phyloP scores from a whole-genome alignment of 352 stramenopile species.

The Stephanocyclus meneghinianus region DNA sequence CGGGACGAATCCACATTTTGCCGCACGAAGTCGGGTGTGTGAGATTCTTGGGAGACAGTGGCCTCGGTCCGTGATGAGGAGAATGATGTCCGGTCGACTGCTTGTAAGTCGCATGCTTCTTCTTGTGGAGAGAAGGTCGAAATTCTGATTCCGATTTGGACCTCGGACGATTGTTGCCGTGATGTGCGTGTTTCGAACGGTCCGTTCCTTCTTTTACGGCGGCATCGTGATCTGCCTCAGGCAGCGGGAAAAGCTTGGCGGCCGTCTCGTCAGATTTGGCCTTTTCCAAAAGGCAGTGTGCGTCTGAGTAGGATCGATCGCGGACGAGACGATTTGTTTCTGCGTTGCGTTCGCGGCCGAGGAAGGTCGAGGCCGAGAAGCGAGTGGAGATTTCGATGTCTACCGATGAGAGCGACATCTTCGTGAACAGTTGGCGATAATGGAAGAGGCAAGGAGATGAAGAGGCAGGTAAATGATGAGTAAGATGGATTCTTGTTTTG shows the following conservation, averaged over 20 bases:
- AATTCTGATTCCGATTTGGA: conserved; percentile 19
- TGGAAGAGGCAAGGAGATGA: background rate
- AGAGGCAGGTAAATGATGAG: background rate
- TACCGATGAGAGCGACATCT: conserved; percentile 5
- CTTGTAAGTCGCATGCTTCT: background rate
- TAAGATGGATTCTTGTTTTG: background rate
- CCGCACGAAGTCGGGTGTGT: background rate
- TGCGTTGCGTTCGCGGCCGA: background rate
- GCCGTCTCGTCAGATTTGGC: background rate
- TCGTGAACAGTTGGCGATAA: background rate
- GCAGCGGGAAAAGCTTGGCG: background rate
- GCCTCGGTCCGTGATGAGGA: conserved; percentile 9
- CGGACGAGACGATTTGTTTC: background rate
- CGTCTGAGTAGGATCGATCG: conserved; percentile 12
- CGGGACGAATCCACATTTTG: conserved; percentile 17
- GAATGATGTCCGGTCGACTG: background rate
- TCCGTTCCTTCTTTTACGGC: background rate
- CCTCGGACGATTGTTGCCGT: background rate
- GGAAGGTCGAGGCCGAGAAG: background rate
- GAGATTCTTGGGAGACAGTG: conserved; percentile 4
- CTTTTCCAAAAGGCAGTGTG: conserved; percentile 8
- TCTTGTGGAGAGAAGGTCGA: background rate
- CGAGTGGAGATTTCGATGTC: background rate
- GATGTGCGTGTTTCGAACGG: background rate
- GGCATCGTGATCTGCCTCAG: background rate